Percentiles rank a stretch among this genome's conserved stretches.
Evolutionary conservation across 2,329 filamentous ascomycete species (phyloP).

Genomic region (Macrophomina phaseolina): DNA sequence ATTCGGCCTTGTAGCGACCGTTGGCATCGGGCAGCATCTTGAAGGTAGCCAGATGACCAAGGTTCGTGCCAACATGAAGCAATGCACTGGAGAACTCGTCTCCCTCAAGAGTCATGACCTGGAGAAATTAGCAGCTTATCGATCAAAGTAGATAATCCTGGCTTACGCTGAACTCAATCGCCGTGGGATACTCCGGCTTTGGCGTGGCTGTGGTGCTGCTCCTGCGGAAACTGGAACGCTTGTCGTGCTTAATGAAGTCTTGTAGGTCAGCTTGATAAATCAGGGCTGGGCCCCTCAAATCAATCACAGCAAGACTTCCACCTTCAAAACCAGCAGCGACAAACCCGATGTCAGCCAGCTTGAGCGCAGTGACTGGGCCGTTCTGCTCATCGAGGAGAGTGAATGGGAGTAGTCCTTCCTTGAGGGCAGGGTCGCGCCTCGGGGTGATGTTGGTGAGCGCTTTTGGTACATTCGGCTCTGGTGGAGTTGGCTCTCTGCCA

Average conservation of each 20-base stretch:
- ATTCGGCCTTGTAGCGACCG: constrained; percentile 73
- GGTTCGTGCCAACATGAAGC: constrained; percentile 87
- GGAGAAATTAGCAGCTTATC: constrained; percentile 13
- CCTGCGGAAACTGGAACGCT: constrained; percentile 72
- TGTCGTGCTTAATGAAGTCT: constrained; percentile 78
- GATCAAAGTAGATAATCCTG: background rate
- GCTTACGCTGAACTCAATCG: constrained; percentile 79
- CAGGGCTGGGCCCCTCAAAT: constrained; percentile 83
- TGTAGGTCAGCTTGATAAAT: constrained; percentile 76
- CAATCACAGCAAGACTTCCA: constrained; percentile 80
- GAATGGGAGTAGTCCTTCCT: constrained; percentile 80
- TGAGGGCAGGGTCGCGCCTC: constrained; percentile 73
- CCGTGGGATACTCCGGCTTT: constrained; percentile 75
- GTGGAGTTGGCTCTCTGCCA: constrained; percentile 65
- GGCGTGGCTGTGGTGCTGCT: constrained; percentile 54
- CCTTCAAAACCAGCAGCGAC: constrained; percentile 84
- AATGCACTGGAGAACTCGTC: constrained; percentile 94
- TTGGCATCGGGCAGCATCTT: constrained; percentile 79
- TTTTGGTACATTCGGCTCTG: constrained; percentile 53
- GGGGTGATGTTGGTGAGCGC: constrained; percentile 75
- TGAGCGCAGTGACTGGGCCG: constrained; percentile 78
- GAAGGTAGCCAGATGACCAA: constrained; percentile 85
- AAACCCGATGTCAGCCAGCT: constrained; percentile 92
- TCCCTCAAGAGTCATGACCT: constrained; percentile 84
- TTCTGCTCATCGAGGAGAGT: constrained; percentile 83